Conservation (phyloP, 768 basidiomycete genomes). For the Pulveroboletus ravenelii region DNA sequence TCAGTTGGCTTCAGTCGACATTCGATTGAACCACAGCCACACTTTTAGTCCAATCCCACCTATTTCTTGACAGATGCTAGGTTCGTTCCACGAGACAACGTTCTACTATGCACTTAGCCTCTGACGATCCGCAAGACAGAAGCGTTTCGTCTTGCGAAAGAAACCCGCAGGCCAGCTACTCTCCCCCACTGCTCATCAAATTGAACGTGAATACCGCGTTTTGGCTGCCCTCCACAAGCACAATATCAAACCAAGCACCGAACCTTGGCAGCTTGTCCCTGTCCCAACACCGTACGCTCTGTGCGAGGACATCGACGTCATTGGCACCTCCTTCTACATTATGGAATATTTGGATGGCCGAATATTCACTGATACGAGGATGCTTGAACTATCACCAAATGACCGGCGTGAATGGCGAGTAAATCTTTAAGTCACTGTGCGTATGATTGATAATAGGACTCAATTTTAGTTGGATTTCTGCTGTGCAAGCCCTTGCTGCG, state of each 20-base stretch:
- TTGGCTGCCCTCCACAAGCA: conserved; percentile 71
- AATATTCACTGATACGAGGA: conserved; percentile 82
- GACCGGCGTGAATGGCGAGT: conserved; percentile 71
- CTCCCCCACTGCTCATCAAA: conserved; percentile 88
- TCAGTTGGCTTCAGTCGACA: background rate
- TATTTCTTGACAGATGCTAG: conserved; percentile 83
- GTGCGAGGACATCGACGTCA: conserved; percentile 70
- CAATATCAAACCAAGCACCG: conserved; percentile 53
- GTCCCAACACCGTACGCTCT: conserved; percentile 81
- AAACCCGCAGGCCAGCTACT: conserved; percentile 87
- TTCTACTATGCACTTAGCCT: conserved; percentile 1
- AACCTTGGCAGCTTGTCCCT: conserved; percentile 56
- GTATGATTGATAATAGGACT: background rate
- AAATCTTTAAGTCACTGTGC: background rate
- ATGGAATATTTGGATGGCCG: conserved; percentile 96
- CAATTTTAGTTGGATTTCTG: conserved; percentile 65
- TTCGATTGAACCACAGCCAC: conserved; percentile 1
- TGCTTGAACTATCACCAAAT: conserved; percentile 61
- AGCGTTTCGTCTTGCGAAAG: conserved; percentile 82
- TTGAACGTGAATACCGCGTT: conserved; percentile 89
- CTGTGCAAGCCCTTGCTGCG: conserved; percentile 63
- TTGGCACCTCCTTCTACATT: conserved; percentile 91
- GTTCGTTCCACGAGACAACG: conserved; percentile 35
- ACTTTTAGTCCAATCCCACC: conserved; percentile 83
- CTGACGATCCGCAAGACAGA: conserved; percentile 34